phyloP scores from a whole-genome alignment of 306 rosid genomes.

The Glycine soja region DNA sequence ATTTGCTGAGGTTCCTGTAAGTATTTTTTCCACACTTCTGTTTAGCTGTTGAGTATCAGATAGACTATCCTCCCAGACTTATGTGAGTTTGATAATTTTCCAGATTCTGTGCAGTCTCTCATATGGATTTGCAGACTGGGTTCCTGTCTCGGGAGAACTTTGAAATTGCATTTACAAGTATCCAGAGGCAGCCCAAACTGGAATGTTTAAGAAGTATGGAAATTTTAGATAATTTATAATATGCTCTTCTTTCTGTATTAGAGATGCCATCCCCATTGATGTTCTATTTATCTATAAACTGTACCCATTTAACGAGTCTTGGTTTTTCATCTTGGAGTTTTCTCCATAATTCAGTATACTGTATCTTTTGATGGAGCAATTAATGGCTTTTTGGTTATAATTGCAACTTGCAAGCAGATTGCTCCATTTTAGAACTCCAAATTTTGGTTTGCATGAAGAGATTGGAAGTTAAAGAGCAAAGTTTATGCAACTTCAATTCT shows the following conservation, averaged over 20 bases:
- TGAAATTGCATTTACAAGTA: conserved; percentile 69
- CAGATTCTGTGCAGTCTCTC: conserved; percentile 82
- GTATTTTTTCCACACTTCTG: conserved; percentile 51
- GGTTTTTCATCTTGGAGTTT: conserved; percentile 8
- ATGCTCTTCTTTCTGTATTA: conserved; percentile 14
- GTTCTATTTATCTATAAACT: conserved; percentile 1
- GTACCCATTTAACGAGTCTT: not conserved
- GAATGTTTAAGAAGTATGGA: conserved; percentile 79
- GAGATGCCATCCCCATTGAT: not conserved
- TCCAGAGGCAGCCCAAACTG: conserved; percentile 80
- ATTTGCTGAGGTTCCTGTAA: conserved; percentile 78
- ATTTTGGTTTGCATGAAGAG: conserved; percentile 93
- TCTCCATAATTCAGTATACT: conserved; percentile 35
- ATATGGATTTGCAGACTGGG: conserved; percentile 78
- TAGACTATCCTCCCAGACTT: conserved; percentile 42
- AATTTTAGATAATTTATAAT: conserved; percentile 15
- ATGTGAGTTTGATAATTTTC: conserved; percentile 44
- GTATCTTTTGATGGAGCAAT: conserved; percentile 20
- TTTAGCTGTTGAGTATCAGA: conserved; percentile 22
- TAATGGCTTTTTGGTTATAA: conserved; percentile 39
- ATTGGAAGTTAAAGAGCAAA: conserved; percentile 85
- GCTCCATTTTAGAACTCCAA: conserved; percentile 85
- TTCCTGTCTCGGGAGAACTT: conserved; percentile 69
- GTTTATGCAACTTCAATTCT: conserved; percentile 81
- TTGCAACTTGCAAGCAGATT: conserved; percentile 62